Conservation (phyloP, 768 basidiomycete species). For the Tricholoma sp. region DNA sequence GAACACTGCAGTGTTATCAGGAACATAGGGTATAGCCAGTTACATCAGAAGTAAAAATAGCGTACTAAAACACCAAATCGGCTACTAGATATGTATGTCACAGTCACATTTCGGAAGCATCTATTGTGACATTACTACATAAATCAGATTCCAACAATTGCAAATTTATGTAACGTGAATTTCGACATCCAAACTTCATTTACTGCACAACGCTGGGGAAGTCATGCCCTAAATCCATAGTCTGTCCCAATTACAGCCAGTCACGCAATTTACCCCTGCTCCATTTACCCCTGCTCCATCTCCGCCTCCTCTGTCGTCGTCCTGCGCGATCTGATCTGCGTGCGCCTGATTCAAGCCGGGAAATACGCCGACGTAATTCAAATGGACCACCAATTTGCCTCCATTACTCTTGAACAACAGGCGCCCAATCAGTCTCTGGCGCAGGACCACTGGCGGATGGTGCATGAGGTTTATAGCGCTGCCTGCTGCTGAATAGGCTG, state of each 20-base stretch:
- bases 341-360: slow-evolving; percentile 71
- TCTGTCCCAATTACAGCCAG: neutral
- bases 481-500: slow-evolving; percentile 61
- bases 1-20: too few species aligned
- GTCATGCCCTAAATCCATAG: slow-evolving; percentile 50
- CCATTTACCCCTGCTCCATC: too few species aligned
- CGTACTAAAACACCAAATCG: too few species aligned
- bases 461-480: slow-evolving; percentile 66
- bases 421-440: slow-evolving; percentile 27
- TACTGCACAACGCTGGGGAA: too few species aligned
- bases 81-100: too few species aligned
- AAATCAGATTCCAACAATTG: too few species aligned
- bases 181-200: too few species aligned
- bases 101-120: too few species aligned
- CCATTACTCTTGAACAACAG: slow-evolving; percentile 31
- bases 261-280: slow-evolving; percentile 21
- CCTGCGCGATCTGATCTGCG: slow-evolving; percentile 75
- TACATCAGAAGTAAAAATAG: too few species aligned
- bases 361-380: slow-evolving; percentile 70
- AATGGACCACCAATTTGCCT: slow-evolving; percentile 60
- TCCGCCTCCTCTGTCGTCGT: slow-evolving; percentile 46
- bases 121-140: too few species aligned
- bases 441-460: slow-evolving; percentile 60
- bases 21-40: too few species aligned
- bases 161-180: too few species aligned